A percentile compares a stretch with the other conserved stretches of the same genome.
Conservation (phyloP, 805 yeast species). For the Yamadazyma sp. region DNA sequence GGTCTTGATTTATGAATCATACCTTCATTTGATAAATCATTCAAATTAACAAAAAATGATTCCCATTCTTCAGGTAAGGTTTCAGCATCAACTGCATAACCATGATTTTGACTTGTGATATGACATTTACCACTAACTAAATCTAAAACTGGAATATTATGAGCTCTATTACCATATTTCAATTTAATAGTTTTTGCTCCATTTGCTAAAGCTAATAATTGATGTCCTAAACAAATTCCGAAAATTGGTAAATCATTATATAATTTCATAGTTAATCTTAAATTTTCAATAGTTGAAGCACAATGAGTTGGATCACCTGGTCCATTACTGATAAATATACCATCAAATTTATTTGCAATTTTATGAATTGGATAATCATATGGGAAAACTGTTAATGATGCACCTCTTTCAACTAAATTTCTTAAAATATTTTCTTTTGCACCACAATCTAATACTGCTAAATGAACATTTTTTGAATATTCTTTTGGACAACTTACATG, state of each 20-base stretch:
- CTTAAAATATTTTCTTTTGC: constrained; percentile 96
- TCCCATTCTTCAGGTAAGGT: constrained; percentile 80
- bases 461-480: constrained; percentile 58
- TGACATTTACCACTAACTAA: constrained; percentile 89
- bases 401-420: constrained; percentile 92
- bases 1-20: constrained; percentile 88
- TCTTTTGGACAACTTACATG: constrained; percentile 66
- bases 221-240: constrained; percentile 98
- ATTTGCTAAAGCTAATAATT: constrained; percentile 88
- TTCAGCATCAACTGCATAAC: constrained; percentile 87
- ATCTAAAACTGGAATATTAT: constrained; percentile 95
- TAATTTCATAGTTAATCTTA: constrained; percentile 64
- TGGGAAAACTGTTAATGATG: constrained; percentile 94
- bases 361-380: constrained; percentile 91
- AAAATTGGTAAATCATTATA: constrained; percentile 79
- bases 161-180: constrained; percentile 98
- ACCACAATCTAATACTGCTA: constrained; percentile 96
- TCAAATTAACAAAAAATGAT: constrained; percentile 82
- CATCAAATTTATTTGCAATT: constrained; percentile 89
- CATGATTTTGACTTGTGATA: constrained; percentile 98
- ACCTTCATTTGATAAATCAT: constrained; percentile 96
- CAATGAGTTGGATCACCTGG: constrained; percentile 98
- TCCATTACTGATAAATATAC: constrained; percentile 91
- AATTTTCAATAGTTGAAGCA: constrained; percentile 67
- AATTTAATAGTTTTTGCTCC: constrained; percentile 92